phyloP scores from a whole-genome alignment of 2,329 filamentous ascomycete species.

The Penicillium sp. region DNA sequence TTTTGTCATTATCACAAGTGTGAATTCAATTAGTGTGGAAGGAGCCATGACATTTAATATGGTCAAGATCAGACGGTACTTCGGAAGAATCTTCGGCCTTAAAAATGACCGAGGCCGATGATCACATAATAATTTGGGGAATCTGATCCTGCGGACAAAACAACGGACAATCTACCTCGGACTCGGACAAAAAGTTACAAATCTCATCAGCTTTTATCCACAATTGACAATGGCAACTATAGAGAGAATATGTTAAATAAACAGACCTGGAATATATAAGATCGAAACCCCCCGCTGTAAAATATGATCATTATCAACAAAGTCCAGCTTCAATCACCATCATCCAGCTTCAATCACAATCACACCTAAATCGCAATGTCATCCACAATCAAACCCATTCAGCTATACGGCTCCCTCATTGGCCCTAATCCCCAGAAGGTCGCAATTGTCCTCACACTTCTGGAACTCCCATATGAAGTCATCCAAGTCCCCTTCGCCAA shows the following conservation, averaged over 20 bases:
- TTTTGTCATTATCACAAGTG: no score
- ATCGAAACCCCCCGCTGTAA: not conserved
- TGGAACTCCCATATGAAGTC: conserved; percentile 32
- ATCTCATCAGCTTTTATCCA: not conserved
- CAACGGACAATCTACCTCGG: not conserved
- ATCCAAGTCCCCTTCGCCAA: conserved; percentile 19
- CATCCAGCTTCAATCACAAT: not conserved
- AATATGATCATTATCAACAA: not conserved
- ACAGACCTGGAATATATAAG: not conserved
- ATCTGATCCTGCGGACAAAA: not conserved
- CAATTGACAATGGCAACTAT: not conserved
- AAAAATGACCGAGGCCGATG: not conserved
- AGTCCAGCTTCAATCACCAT: not conserved
- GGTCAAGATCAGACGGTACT: no score
- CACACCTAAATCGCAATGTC: not conserved
- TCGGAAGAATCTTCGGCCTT: no score
- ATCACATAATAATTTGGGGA: not conserved
- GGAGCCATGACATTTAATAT: no score
- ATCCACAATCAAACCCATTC: conserved; percentile 3
- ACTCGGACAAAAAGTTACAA: not conserved
- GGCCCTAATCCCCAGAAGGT: conserved; percentile 30
- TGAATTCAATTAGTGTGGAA: no score
- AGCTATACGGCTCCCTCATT: conserved; percentile 5
- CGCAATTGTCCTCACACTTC: conserved; percentile 32
- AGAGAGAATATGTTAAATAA: not conserved